Conservation (phyloP, 805 yeast species). For the Myxozyma sirexii region DNA sequence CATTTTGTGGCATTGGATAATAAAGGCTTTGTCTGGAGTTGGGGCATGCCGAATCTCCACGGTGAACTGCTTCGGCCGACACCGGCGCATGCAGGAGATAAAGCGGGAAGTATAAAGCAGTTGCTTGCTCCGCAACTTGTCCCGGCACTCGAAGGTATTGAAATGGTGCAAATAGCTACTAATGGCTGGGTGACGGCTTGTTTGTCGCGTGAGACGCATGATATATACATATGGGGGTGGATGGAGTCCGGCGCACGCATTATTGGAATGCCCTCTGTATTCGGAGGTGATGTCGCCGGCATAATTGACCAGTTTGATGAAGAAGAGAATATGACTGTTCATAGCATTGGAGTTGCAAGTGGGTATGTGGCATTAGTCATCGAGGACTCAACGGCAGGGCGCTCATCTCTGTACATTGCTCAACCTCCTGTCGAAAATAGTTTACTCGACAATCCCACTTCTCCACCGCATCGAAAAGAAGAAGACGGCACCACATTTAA, state of each 20-base stretch:
- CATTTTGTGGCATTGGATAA: slow-evolving; percentile 23
- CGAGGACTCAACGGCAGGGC: not conserved
- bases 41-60: slow-evolving; percentile 22
- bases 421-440: not conserved
- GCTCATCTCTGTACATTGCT: not conserved
- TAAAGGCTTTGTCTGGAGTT: slow-evolving; percentile 22
- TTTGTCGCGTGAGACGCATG: slow-evolving; percentile 18
- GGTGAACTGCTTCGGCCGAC: slow-evolving; percentile 16
- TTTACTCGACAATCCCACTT: not conserved
- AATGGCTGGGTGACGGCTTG: slow-evolving; percentile 25
- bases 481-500: not conserved
- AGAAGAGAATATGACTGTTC: slow-evolving; percentile 8
- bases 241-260: slow-evolving; percentile 7
- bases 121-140: slow-evolving; percentile 10
- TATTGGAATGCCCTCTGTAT: slow-evolving; percentile 1
- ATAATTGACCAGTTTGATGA: slow-evolving; percentile 23
- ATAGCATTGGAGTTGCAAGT: slow-evolving; percentile 10
- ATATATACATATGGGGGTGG: slow-evolving; percentile 24
- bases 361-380: slow-evolving; percentile 11
- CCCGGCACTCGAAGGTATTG: slow-evolving; percentile 19
- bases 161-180: slow-evolving; percentile 13
- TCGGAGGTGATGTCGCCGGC: slow-evolving; percentile 11
- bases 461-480: not conserved
- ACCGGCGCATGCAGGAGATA: not conserved
- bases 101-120: not conserved